phyloP scores from a whole-genome alignment of 1,139 yeast genomes.

The Geotrichum europaeum region DNA sequence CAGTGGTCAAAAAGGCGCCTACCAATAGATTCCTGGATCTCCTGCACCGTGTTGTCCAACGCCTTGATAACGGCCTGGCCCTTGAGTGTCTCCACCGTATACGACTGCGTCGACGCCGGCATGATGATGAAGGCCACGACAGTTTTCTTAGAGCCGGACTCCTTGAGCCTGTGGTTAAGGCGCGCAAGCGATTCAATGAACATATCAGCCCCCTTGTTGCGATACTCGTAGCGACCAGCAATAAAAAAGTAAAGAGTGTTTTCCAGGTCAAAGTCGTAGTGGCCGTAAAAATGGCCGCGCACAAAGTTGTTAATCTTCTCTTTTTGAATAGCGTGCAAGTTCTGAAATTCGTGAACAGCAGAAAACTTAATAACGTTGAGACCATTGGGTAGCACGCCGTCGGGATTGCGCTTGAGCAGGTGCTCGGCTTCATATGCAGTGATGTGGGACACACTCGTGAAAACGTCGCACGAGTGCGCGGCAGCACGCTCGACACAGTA shows the following conservation, averaged over 20 bases:
- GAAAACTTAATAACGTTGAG: slow-evolving; percentile 92
- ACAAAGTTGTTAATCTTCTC: slow-evolving; percentile 90
- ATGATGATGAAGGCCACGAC: slow-evolving; percentile 95
- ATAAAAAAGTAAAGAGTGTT: slow-evolving; percentile 91
- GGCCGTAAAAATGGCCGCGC: slow-evolving; percentile 95
- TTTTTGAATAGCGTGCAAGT: slow-evolving; percentile 85
- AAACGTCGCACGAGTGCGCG: slow-evolving; percentile 94
- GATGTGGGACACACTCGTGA: slow-evolving; percentile 94
- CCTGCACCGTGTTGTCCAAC: slow-evolving; percentile 80
- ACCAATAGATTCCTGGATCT: slow-evolving; percentile 83
- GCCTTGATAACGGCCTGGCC: slow-evolving; percentile 96
- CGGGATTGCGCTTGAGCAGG: slow-evolving; percentile 88
- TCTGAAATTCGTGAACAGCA: slow-evolving; percentile 97
- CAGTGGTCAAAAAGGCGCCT: slow-evolving; percentile 86
- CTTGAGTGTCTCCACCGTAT: slow-evolving; percentile 90
- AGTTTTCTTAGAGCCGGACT: slow-evolving; percentile 75
- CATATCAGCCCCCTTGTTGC: slow-evolving; percentile 95
- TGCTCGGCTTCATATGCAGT: slow-evolving; percentile 95
- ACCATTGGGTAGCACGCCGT: slow-evolving; percentile 96
- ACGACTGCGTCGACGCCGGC: slow-evolving; percentile 93
- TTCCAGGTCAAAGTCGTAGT: slow-evolving; percentile 88
- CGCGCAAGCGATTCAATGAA: slow-evolving; percentile 90
- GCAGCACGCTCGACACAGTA: slow-evolving; percentile 97
- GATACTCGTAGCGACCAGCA: slow-evolving; percentile 94
- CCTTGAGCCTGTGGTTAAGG: slow-evolving; percentile 79